Base-by-base conservation (phyloP, 2,329 filamentous ascomycete species). In the Monosporascus sp. region DNA sequence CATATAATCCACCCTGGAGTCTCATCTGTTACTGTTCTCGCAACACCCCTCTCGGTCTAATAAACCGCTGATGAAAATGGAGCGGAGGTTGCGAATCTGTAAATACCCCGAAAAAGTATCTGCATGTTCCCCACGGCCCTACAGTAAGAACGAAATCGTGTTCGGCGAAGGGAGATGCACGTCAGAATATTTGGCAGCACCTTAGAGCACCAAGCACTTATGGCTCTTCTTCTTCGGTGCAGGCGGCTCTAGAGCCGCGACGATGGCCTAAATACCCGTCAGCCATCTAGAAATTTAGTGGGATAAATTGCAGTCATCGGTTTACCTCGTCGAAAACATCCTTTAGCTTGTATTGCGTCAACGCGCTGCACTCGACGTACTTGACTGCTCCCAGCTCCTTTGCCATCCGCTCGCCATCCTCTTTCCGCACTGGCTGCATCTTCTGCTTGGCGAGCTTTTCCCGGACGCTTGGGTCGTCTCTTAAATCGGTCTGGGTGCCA, bases 291-390 rank as follows among this genome's bases (percentile, higher is more conserved):
- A 18, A 38, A 31, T 39, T 37, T 36, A 48, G 18, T 15, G 5
- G 9, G 24, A 18, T 36, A 31, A 31, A 36, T 47, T 48, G 37
- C 25, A 6, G 24, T 48, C 24, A 6, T 48, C 48, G 8, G 68
- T 82, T 63, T 81, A 96, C 92, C 88, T 97, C 94, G 67, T 99
- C 94, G 74, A 99, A 99, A 18, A 99, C 94, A 69, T 97, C 94
- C 81, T 99, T 99, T 61, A 99, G 77, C 76, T 97, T 97, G 77
- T 92, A 97, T 78, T 99, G 94, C 57, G 94, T 97, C 72, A 99
- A 77, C 53, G 94, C 94, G 69, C 92, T 97, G 78, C 94, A 99
- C 77, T 99, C 94, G 59, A 97, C 94, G 65, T 99, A 99, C 79
- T 97, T 97, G 65, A 99, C 90, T 5, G 94, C 94, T 57, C 91